Percentiles rank a stretch among this genome's conserved stretches.
Conservation (phyloP, 805 yeast genomes). For the Metschnikowia corniflorae region DNA sequence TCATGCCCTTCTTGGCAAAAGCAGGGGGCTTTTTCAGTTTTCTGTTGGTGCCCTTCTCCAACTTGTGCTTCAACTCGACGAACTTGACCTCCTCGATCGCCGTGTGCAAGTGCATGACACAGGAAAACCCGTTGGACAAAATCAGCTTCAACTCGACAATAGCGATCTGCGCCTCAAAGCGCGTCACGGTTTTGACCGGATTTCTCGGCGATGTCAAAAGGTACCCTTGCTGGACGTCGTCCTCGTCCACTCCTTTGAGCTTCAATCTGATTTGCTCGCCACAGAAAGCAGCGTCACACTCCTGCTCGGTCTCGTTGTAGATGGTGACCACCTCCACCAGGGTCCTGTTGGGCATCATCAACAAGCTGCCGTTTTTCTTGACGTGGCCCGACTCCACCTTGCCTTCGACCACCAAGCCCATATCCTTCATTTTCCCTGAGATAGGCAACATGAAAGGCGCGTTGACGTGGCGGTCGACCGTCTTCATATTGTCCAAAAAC, state of each 20-base stretch:
- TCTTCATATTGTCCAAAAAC: conserved; percentile 77
- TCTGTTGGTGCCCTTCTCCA: conserved; percentile 96
- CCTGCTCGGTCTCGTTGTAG: conserved; percentile 93
- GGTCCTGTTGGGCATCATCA: conserved; percentile 90
- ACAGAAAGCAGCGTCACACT: conserved; percentile 82
- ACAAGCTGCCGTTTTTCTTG: conserved; percentile 68
- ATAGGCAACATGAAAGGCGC: conserved; percentile 98
- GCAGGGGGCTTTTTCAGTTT: conserved; percentile 96
- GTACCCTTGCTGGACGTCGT: conserved; percentile 87
- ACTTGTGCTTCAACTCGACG: conserved; percentile 79
- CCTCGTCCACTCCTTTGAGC: conserved; percentile 95
- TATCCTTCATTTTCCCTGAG: conserved; percentile 90
- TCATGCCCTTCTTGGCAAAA: conserved; percentile 98
- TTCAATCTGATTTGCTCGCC: conserved; percentile 97
- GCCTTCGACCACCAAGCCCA: conserved; percentile 98
- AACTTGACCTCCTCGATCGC: conserved; percentile 94
- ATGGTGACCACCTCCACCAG: conserved; percentile 82
- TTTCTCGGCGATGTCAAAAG: conserved; percentile 81
- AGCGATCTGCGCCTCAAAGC: conserved; percentile 94
- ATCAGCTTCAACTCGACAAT: conserved; percentile 95
- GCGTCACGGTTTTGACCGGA: conserved; percentile 89
- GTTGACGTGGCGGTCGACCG: conserved; percentile 79
- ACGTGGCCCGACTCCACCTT: conserved; percentile 95
- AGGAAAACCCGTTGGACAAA: conserved; percentile 90
- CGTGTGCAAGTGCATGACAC: conserved; percentile 98